Conservation (phyloP, 306 rosid genomes). For the Fagus sylvatica region DNA sequence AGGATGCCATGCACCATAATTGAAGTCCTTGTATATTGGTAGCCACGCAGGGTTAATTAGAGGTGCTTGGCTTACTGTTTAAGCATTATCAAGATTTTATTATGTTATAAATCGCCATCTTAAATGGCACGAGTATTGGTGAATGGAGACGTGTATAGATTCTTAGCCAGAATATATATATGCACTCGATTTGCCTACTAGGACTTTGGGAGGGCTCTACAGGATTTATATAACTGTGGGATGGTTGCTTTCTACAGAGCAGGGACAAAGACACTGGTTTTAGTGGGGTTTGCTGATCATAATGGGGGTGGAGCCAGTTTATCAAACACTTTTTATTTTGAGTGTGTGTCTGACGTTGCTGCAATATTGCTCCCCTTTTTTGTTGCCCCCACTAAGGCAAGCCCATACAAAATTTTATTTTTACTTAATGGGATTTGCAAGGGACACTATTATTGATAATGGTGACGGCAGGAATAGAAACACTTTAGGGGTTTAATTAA, state of each 20-base stretch:
- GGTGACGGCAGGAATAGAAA: not conserved
- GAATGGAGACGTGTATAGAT: slow-evolving; percentile 37
- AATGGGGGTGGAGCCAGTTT: slow-evolving; percentile 33
- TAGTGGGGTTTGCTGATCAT: slow-evolving; percentile 34
- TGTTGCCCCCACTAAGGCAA: slow-evolving; percentile 44
- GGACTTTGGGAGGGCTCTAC: slow-evolving; percentile 14
- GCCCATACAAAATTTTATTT: slow-evolving; percentile 11
- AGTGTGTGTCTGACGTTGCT: slow-evolving; percentile 65
- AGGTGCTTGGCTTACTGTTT: not conserved
- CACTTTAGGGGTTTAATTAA: not conserved
- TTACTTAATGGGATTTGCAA: slow-evolving; percentile 33
- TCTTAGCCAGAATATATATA: slow-evolving; percentile 22
- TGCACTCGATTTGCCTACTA: slow-evolving; percentile 7
- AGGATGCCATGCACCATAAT: not conserved
- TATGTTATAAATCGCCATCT: not conserved
- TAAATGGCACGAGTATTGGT: slow-evolving; percentile 19
- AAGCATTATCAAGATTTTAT: not conserved
- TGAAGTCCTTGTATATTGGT: not conserved
- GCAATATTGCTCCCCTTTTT: slow-evolving; percentile 34
- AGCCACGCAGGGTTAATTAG: not conserved
- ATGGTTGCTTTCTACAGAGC: slow-evolving; percentile 45
- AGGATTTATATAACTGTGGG: slow-evolving; percentile 34
- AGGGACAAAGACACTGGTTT: slow-evolving; percentile 38
- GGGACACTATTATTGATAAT: slow-evolving; percentile 24
- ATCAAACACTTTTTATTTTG: slow-evolving; percentile 27